Conservation (phyloP, 805 yeast species). For the Zygotorulaspora chibaensis region DNA sequence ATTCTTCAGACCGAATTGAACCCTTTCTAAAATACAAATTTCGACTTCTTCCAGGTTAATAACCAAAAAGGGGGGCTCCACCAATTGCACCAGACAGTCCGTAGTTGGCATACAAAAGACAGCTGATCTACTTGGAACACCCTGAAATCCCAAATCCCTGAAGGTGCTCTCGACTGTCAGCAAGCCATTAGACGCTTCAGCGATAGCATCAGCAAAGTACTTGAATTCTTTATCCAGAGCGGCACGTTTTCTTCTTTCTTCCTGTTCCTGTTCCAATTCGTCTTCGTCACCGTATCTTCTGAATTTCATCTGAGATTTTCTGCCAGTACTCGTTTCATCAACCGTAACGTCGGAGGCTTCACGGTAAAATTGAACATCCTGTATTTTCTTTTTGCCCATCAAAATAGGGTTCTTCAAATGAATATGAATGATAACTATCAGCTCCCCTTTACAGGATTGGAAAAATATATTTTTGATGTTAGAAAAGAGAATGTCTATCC, state of each 20-base stretch:
- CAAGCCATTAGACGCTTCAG: constrained; percentile 79
- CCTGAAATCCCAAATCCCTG: constrained; percentile 93
- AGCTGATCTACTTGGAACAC: constrained; percentile 94
- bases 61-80: constrained; percentile 93
- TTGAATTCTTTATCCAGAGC: constrained; percentile 89
- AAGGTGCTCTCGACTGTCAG: constrained; percentile 91
- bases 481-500: constrained; percentile 80
- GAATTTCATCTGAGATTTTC: constrained; percentile 63
- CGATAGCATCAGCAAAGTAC: constrained; percentile 81
- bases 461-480: constrained; percentile 91
- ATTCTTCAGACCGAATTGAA: constrained; percentile 93
- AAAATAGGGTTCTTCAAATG: constrained; percentile 89
- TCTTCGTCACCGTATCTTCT: constrained; percentile 96
- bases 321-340: constrained; percentile 94
- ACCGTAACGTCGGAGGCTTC: constrained; percentile 95
- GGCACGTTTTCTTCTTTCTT: constrained; percentile 89
- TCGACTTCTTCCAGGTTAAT: constrained; percentile 89
- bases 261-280: constrained; percentile 97
- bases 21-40: constrained; percentile 92
- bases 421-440: constrained; percentile 86
- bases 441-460: constrained; percentile 94
- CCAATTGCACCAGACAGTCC: constrained; percentile 89
- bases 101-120: constrained; percentile 96
- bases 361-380: constrained; percentile 92
- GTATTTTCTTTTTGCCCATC: constrained; percentile 93